These are phyloP conservation scores for Leccinum sublutescens DNA, from an alignment of 768 basidiomycete species.

Conservation along the genomic window DNA sequence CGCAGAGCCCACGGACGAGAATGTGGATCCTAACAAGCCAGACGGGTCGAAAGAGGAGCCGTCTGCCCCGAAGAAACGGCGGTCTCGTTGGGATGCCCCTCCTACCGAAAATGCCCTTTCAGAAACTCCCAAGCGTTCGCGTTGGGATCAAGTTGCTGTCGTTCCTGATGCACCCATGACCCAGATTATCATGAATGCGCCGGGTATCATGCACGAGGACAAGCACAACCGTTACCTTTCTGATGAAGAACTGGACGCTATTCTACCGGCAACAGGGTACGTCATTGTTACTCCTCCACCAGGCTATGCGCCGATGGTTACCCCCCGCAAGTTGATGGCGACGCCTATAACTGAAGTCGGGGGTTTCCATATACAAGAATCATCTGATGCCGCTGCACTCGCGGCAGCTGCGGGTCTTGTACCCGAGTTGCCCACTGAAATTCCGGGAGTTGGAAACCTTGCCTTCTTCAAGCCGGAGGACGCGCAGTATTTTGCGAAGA, in stretches of 20 bases:
- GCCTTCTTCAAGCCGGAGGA: constrained; percentile 99
- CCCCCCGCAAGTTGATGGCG: constrained; percentile 62
- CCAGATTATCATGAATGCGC: constrained; percentile 86
- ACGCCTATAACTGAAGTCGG: constrained; percentile 55
- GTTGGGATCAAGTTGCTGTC: constrained; percentile 95
- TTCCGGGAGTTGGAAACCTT: constrained; percentile 94
- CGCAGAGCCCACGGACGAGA: constrained; percentile 58
- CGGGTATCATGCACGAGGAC: constrained; percentile 82
- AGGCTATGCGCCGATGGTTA: constrained; percentile 81
- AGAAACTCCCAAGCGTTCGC: constrained; percentile 84
- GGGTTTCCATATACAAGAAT: constrained; percentile 96
- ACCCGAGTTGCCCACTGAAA: constrained; percentile 93
- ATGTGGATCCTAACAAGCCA: constrained; percentile 56
- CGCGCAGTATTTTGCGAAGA: constrained; percentile 96
- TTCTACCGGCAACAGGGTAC: constrained; percentile 87
- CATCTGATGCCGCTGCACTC: constrained; percentile 84
- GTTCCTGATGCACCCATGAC: constrained; percentile 67
- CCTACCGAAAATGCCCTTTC: constrained; percentile 61
- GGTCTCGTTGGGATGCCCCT: constrained; percentile 95
- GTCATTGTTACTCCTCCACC: constrained; percentile 90
- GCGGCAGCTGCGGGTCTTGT: constrained; percentile 91
- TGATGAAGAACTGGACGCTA: constrained; percentile 92
- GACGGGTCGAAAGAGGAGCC: constrained; percentile 75
- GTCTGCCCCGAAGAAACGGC: constrained; percentile 83
- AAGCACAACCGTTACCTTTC: constrained; percentile 95